phyloP scores from a whole-genome alignment of 2,329 filamentous ascomycete species.

The Sporothrix pseudoabietina region DNA sequence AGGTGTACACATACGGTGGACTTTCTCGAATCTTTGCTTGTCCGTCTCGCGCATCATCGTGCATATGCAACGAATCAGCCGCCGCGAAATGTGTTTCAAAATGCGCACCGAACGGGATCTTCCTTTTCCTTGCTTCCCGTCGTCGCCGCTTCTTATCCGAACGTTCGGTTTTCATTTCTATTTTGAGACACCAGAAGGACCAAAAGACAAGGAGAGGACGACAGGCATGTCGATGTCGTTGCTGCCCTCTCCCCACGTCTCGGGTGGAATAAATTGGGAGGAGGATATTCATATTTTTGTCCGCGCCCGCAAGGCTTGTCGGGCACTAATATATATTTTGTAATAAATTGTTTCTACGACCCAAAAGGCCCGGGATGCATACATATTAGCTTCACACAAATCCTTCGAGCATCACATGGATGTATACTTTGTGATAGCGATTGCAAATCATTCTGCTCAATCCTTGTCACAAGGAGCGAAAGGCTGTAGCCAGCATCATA shows the following conservation, averaged over 20 bases:
- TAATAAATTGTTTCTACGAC: slow-evolving; percentile 5
- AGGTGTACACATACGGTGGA: background rate
- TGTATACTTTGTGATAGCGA: background rate
- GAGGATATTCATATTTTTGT: background rate
- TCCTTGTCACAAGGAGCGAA: background rate
- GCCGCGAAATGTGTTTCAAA: slow-evolving; percentile 14
- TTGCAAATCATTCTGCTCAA: background rate
- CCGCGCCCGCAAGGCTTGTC: background rate
- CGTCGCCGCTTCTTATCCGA: background rate
- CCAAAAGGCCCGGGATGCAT: slow-evolving; percentile 8
- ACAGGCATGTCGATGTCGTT: background rate
- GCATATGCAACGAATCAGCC: slow-evolving; percentile 16
- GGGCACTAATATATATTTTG: slow-evolving; percentile 5
- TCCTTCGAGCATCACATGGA: slow-evolving; percentile 6
- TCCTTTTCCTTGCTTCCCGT: background rate
- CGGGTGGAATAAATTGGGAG: background rate
- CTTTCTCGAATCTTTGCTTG: background rate
- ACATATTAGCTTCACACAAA: background rate
- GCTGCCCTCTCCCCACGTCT: background rate
- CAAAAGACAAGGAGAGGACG: background rate
- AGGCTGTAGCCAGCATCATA: background rate
- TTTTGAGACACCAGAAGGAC: background rate
- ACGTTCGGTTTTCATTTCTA: background rate
- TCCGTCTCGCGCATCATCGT: background rate
- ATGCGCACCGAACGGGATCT: slow-evolving; percentile 2